Evolutionary conservation across 2,329 filamentous ascomycete species (phyloP), one percentile per base, ranked within the genome.

Genomic region (Aspergillus bombycis): DNA sequence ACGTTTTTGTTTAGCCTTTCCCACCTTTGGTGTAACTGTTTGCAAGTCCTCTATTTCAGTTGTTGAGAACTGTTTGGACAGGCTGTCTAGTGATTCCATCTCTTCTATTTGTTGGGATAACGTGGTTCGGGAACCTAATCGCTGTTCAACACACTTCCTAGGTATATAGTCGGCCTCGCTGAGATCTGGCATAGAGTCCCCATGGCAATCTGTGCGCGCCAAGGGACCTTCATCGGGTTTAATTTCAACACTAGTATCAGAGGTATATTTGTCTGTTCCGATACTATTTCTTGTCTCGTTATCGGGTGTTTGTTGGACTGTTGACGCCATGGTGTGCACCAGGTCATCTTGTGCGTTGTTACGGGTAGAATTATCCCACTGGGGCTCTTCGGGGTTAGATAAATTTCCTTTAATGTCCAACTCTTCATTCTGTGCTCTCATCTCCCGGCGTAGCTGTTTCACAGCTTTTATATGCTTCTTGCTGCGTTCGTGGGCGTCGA

Each of bases 381-480:
- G 52, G 4, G n/a, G 11, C 26, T 57, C 46, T 38, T 60, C 46
- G 36, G 59, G 21, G 38, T 57, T 30, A 32, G 34, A 28, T 16
- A 34, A 26, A 60, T 57, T 41, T 28, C 68, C 60, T 52, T 62
- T 62, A 56, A 77, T 32, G 61, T 73, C 62, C 52, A 69, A 76
- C 56, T 88, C 83, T 54, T 83, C 82, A 71, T 94, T 90, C 72
- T 99, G 91, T 70, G 89, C 88, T 70, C 85, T 87, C 93, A 99
- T 96, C 75, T 95, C 89, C 71, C 87, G 85, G 71, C 88, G 88
- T 45, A 99, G 79, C 65, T 93, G 87, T 68, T 94, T 89, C 8
- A 97, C 85, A 2, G 93, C 90, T 75, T 97, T 98, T 65, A 89
- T 79, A 72, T 99, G 95, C 79, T 98, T 99, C 77, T 97, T 99